Conservation (phyloP, 192 early-diverging fungal genomes). For the Physocladia obscura region DNA sequence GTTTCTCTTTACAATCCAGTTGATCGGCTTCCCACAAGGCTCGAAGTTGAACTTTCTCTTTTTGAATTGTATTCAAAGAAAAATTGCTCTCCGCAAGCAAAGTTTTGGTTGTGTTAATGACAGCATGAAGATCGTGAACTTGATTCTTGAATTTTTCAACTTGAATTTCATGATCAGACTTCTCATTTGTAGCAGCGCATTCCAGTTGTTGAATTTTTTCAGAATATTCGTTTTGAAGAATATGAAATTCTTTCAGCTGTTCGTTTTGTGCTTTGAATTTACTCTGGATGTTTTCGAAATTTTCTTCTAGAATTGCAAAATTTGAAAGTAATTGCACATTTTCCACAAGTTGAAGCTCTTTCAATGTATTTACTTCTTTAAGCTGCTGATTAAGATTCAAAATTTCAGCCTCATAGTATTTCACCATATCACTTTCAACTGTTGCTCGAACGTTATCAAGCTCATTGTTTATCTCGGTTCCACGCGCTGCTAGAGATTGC, state of each 20-base stretch:
- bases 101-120: background rate
- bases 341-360: background rate
- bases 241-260: background rate
- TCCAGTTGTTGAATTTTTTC: background rate
- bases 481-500: background rate
- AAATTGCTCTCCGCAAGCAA: background rate
- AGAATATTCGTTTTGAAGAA: background rate
- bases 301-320: slow-evolving; percentile 1
- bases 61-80: too few relatives aligned
- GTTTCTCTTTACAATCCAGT: background rate
- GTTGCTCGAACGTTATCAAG: background rate
- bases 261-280: slow-evolving; percentile 5
- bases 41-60: slow-evolving; percentile 1
- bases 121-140: background rate
- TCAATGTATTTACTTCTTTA: background rate
- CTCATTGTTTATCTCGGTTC: background rate
- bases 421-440: background rate
- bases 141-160: background rate
- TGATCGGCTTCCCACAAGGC: background rate
- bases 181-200: too few relatives aligned
- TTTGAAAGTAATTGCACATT: background rate
- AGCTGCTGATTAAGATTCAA: background rate
- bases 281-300: background rate
- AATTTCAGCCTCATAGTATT: slow-evolving; percentile 17
- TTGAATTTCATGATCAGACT: background rate